These are phyloP conservation scores for Geotrichum aggregatum DNA, from an alignment of 1,139 yeast species.

Conservation along the genomic window DNA sequence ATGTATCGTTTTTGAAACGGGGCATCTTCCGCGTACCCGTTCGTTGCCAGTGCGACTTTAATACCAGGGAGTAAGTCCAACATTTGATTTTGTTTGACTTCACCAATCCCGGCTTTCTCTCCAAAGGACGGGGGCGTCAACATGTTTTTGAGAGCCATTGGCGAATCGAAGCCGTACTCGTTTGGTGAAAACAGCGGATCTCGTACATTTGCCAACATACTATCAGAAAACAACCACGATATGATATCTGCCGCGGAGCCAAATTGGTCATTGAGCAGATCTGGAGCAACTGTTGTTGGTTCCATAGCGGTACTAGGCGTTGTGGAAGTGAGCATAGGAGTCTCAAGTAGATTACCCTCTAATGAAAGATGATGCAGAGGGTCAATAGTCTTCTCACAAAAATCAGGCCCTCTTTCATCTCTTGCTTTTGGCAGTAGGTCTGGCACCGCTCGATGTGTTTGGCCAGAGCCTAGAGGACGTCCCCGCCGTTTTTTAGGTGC, in stretches of 20 bases:
- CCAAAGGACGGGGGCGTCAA: constrained; percentile 37
- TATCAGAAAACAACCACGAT: constrained; percentile 39
- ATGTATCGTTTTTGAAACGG: constrained; percentile 28
- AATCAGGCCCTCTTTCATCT: too few species aligned
- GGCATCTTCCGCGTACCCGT: constrained; percentile 2
- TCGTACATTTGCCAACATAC: constrained; percentile 31
- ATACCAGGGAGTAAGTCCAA: constrained; percentile 16
- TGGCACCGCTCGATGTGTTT: neutral
- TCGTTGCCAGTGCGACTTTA: neutral
- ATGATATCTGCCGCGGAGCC: constrained; percentile 27
- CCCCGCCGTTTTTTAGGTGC: neutral
- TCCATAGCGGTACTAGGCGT: neutral
- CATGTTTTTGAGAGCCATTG: constrained; percentile 38
- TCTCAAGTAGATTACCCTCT: neutral
- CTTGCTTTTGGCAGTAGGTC: too few species aligned
- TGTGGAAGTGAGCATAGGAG: neutral
- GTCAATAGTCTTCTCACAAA: too few species aligned
- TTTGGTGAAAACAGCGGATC: constrained; percentile 34
- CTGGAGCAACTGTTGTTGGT: neutral
- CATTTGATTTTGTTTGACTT: constrained; percentile 23
- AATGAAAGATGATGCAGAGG: neutral
- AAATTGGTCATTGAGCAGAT: neutral
- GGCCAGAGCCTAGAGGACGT: neutral
- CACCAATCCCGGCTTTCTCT: constrained; percentile 16
- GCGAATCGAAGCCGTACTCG: constrained; percentile 33